Evolutionary conservation across 2,329 filamentous ascomycete genomes (phyloP).

Genomic region (Cordyceps farinosa): DNA sequence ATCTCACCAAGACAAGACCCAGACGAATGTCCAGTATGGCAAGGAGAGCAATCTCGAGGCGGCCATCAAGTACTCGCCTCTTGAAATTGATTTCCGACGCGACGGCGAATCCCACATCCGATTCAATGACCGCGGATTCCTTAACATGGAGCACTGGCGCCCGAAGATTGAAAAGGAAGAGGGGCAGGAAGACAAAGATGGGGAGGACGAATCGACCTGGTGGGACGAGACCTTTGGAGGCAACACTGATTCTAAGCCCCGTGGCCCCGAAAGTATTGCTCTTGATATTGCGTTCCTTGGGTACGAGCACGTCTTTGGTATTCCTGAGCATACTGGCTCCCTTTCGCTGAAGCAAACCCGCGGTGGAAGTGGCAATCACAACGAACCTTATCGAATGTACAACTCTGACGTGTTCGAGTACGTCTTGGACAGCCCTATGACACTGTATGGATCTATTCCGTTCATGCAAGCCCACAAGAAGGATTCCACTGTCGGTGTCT

Average conservation of each 20-base stretch:
- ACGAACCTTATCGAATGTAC: conserved; percentile 89
- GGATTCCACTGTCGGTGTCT: conserved; percentile 88
- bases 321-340: conserved; percentile 87
- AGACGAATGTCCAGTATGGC: conserved; percentile 77
- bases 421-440: conserved; percentile 96
- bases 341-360: conserved; percentile 87
- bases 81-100: conserved; percentile 80
- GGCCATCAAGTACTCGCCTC: conserved; percentile 77
- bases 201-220: conserved; percentile 84
- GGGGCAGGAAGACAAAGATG: conserved; percentile 43
- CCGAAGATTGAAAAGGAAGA: conserved; percentile 68
- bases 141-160: conserved; percentile 96
- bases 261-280: conserved; percentile 85
- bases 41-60: conserved; percentile 73
- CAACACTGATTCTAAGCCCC: conserved; percentile 93
- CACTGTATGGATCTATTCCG: conserved; percentile 92
- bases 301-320: conserved; percentile 90
- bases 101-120: conserved; percentile 79
- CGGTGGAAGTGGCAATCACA: conserved; percentile 79
- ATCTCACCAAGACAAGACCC: conserved; percentile 59
- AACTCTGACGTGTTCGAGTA: conserved; percentile 99
- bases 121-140: conserved; percentile 81
- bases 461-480: conserved; percentile 97
- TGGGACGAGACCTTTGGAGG: conserved; percentile 97
- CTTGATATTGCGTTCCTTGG: conserved; percentile 89